Base-by-base conservation (phyloP, 2,329 filamentous ascomycete genomes). In the Ophiocordyceps camponoti-floridani region DNA sequence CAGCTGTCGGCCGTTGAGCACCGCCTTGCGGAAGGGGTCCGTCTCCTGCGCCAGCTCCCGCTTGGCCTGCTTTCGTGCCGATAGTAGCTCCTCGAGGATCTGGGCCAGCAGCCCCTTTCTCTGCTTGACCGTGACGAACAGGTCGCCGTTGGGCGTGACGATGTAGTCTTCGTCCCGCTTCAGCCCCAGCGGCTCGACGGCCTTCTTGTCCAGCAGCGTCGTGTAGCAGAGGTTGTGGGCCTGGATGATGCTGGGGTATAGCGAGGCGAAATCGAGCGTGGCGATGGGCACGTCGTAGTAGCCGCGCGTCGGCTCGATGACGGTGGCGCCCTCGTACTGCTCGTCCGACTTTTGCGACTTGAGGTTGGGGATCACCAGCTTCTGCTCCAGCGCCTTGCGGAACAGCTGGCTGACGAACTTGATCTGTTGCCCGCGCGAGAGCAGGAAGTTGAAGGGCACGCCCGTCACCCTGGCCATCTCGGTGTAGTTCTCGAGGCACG, bases 391-490 rank as follows among this genome's bases (percentile, higher is more conserved):
- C 3, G 91, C 88, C 62, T 96, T 96, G 46, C 91, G 81, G 71
- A 94, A 98, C 14, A 98, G 70, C 58, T 98, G 91, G 59, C 88
- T 96, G 65, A 98, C 77, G 64, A 98, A 98, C 57, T 94, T 94
- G 59, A 98, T 80, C 62, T 98, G 93, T 60, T 98, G 91, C 41
- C 91, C 91, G 57, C 88, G 79, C 23, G 91, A 79, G 2, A 98
- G 73, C 41, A 98, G 72, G 57, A 82, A 94, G 58, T 94, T 96
- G 69, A 98, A 98, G 0, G 91, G 91, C 4, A 98, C 89, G 54
- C 91, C 91, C 26, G 93, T 98, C 63, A 98, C 91, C 76, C 91
- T 91, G 47, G 91, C 89, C 91, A 98, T 98, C 65, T 98, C 91
- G 0, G 91, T 96, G 57, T 96, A 96, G 60, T 98, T 98, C 63